Percentiles rank a stretch among this genome's conserved stretches.
Evolutionary conservation across 2,329 filamentous ascomycete genomes (phyloP).

Genomic region (Xylaria sp.): DNA sequence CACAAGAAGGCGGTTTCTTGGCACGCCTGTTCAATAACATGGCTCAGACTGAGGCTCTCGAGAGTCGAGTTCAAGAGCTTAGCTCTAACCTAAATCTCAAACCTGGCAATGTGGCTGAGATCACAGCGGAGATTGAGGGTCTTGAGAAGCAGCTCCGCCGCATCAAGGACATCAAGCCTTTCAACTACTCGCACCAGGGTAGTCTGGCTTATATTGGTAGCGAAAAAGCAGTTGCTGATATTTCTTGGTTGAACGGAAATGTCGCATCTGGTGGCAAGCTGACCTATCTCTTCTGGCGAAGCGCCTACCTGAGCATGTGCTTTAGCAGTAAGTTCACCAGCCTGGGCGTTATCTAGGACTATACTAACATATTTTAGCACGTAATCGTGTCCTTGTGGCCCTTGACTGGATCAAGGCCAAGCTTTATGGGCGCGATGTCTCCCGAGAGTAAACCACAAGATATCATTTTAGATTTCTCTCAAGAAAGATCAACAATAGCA

Average conservation of each 20-base stretch:
- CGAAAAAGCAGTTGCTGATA: conserved; percentile 97
- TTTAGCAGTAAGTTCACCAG: conserved; percentile 86
- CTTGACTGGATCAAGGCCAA: conserved; percentile 98
- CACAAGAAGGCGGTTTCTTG: conserved; percentile 95
- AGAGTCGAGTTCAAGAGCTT: conserved; percentile 78
- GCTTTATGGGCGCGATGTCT: conserved; percentile 94
- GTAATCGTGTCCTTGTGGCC: conserved; percentile 92
- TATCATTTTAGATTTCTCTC: neutral
- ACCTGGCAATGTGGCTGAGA: conserved; percentile 74
- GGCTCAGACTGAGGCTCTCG: conserved; percentile 90
- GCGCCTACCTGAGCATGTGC: conserved; percentile 99
- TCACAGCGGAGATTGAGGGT: conserved; percentile 80
- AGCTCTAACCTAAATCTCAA: conserved; percentile 70
- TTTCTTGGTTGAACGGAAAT: conserved; percentile 97
- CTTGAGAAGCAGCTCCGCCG: conserved; percentile 88
- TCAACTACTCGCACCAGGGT: conserved; percentile 98
- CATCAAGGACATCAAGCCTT: conserved; percentile 95
- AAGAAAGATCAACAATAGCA: conserved; percentile 1
- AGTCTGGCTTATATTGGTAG: conserved; percentile 97
- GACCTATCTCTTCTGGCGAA: conserved; percentile 98
- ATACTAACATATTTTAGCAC: conserved; percentile 65
- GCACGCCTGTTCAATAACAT: conserved; percentile 98
- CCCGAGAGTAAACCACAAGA: conserved; percentile 71
- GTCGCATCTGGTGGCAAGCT: conserved; percentile 91
- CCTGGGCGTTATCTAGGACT: neutral